Conservation (phyloP, 331 rosid species). For the Acacia pycnantha region DNA sequence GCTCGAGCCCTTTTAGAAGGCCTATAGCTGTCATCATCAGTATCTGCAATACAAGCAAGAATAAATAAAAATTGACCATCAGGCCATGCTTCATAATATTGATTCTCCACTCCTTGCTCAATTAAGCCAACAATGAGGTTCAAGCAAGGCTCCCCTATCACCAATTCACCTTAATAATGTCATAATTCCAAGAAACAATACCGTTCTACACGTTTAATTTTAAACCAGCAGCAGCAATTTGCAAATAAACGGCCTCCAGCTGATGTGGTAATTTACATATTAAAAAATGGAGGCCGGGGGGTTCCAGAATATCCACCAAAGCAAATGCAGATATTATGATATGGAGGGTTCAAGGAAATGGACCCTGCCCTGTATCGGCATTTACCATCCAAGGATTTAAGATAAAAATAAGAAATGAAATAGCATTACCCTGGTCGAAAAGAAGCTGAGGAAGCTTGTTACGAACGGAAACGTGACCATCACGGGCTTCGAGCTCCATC, state of each 20-base stretch:
- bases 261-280: background rate
- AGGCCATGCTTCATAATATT: background rate
- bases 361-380: background rate
- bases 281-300: background rate
- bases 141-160: background rate
- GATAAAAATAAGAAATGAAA: background rate
- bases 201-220: background rate
- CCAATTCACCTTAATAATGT: background rate
- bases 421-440: background rate
- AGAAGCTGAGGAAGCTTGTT: slow-evolving; percentile 1
- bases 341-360: background rate
- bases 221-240: background rate
- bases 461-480: background rate
- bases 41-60: background rate
- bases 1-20: slow-evolving; percentile 3
- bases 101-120: background rate
- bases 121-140: background rate
- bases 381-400: background rate
- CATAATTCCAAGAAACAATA: background rate
- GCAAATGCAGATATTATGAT: background rate
- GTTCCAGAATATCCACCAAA: background rate
- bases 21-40: slow-evolving; percentile 7
- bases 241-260: background rate
- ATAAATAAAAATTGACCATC: background rate
- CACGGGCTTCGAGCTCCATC: background rate